Evolutionary conservation across 306 rosid species (phyloP), one percentile per base, ranked within the genome.

Genomic region (Vigna reflexopilosa): DNA sequence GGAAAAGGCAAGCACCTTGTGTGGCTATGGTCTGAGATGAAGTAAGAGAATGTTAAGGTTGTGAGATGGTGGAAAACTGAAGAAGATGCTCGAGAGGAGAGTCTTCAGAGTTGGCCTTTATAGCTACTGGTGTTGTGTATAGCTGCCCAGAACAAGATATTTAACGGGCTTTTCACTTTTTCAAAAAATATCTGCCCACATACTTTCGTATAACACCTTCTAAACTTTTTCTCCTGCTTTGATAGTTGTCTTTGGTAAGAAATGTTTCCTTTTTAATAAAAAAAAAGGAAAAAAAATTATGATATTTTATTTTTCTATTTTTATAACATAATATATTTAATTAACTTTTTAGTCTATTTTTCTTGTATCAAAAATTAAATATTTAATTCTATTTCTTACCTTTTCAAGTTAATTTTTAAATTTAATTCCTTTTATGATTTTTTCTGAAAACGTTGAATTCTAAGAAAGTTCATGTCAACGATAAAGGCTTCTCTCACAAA

Each of bases 21-120:
- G 70, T 81, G 90, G 77, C 87, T 92, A 64, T 82, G 91, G 67
- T 90, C 90, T 42, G 90, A 89, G 91, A 90, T 32, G 67, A 30
- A 20, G 40, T 28, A 8, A 15, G 12, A 61, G 22, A 13, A 16
- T 7, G 45, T 40, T 47, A 59, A 49, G 61, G 69, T 1, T 15
- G 57, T 70, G 54, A 32, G 22, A 48, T 61, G 61, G 45, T 17
- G 76, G 36, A 45, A 51, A 22, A 74, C 8, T 30, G 8, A 11
- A 52, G 87, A 78, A 52, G 5, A 51, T 8, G 65, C 5, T 79
- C 77, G 83, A 2, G 83, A 80, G 80, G 86, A 15, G 81, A 82
- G 76, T 5, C 11, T 26, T 26, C 4, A 58, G 65, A 26, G 4
- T 26, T 26, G 10, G 16, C 2, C 17, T 59, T 59, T 59, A 26